phyloP scores from a whole-genome alignment of 1,284 basidiomycete genomes.

The Microbotryomycetes sp. region DNA sequence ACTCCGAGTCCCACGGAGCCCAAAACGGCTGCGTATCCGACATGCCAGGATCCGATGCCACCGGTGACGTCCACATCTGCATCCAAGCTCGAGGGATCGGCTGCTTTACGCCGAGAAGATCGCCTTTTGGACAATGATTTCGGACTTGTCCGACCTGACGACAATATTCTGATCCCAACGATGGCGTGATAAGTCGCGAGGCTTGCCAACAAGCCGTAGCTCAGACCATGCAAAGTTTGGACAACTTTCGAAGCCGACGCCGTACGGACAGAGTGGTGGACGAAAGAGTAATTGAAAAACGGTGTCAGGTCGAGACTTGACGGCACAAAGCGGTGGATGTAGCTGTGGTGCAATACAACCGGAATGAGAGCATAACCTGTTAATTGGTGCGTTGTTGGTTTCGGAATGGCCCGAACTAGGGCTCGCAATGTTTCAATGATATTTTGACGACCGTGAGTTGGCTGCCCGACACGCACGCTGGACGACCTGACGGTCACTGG shows the following conservation, averaged over 20 bases:
- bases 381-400: conserved; percentile 19
- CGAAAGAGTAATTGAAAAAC: conserved; percentile 32
- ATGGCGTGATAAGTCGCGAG: conserved; percentile 30
- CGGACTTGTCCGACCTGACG: conserved; percentile 15
- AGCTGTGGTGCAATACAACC: conserved; percentile 24
- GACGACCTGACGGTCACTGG: too few relatives aligned
- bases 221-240: conserved; percentile 4
- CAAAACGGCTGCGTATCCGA: conserved; percentile 5
- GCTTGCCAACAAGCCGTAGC: conserved; percentile 20
- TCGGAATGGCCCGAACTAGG: neutral
- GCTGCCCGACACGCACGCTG: too few relatives aligned
- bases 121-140: conserved; percentile 10
- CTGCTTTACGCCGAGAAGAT: neutral
- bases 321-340: conserved; percentile 33
- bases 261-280: conserved; percentile 25
- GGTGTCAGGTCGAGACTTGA: conserved; percentile 28
- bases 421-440: too few relatives aligned
- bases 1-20: conserved; percentile 12
- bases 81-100: neutral
- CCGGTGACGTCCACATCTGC: neutral
- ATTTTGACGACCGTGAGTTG: too few relatives aligned
- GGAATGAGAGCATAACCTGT: conserved; percentile 34
- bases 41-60: conserved; percentile 21
- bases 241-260: conserved; percentile 7
- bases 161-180: conserved; percentile 19